Base-by-base conservation (phyloP, 108 stramenopile genomes). In the Bacterosira constricta region DNA sequence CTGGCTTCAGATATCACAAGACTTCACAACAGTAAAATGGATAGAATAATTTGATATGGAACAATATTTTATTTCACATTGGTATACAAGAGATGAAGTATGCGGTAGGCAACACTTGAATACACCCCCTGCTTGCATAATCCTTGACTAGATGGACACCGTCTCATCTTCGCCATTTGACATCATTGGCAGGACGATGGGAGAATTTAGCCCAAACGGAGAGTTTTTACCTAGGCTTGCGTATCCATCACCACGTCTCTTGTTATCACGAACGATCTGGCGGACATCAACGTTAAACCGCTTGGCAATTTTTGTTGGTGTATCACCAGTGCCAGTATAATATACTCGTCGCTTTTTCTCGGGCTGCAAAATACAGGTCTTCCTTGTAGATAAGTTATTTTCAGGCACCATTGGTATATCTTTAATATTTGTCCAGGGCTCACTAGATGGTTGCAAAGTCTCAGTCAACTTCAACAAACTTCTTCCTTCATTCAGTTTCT, bases 281-380 rank as follows among this genome's bases (percentile, higher is more conserved):
- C 17, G 2, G n/a, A 42, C 41, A 42, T 42, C 41, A 2, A 42
- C 41, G 12, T 42, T 2, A 42, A 42, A 60, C 18, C 26, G 6
- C 13, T 21, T 13, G 36, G 66, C 36, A 52, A 55, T 46, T 67
- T 26, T 39, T 1, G 3, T 25, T 30, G 21, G 36, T 36, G 37
- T 41, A 32, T 41, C 27, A 27, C 38, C 5, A 5, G 3, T 23
- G 17, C 11, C 31, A 54, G 54, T 34, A 60, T 41, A 55, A 41
- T 67, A 27, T 7, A 67, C 27, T 9, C 54, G 38, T 42, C 46
- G 10, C 20, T 67, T 67, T 39, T 55, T n/a, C 18, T 55, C 41
- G 27, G 53, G 38, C 36, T 67, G 39, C 66, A 42, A 52, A 41
- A 54, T 67, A 25, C 37, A 55, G 7, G 37, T 63, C 9, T 53